phyloP scores from a whole-genome alignment of 2,329 filamentous ascomycete species.

The Calonectria henricotiae region DNA sequence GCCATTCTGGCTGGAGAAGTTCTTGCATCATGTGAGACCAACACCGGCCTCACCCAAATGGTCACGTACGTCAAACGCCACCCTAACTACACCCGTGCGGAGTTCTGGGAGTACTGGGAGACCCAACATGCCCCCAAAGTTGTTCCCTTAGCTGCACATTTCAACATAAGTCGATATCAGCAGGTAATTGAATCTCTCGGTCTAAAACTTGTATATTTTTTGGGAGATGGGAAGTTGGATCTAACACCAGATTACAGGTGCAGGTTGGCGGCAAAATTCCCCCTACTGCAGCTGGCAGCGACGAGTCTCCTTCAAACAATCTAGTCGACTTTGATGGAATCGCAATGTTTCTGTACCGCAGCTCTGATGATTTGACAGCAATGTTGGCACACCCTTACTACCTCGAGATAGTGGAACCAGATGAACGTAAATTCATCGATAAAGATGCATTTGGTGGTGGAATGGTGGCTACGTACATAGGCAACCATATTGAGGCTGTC shows the following conservation, averaged over 20 bases:
- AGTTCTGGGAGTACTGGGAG: constrained; percentile 55
- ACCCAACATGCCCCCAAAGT: constrained; percentile 54
- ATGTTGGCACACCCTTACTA: constrained; percentile 55
- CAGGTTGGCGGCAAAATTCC: constrained; percentile 51
- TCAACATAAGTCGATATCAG: constrained; percentile 53
- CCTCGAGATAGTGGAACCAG: constrained; percentile 50
- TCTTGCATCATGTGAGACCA: constrained; percentile 58
- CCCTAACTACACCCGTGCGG: constrained; percentile 46
- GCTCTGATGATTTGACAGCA: constrained; percentile 43
- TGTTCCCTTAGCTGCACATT: constrained; percentile 49
- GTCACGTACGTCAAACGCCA: constrained; percentile 53
- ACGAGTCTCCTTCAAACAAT: constrained; percentile 40
- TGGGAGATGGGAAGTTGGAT: background rate
- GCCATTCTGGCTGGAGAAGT: constrained; percentile 26
- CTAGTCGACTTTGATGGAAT: constrained; percentile 53
- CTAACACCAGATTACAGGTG: constrained; percentile 39
- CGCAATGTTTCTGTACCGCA: constrained; percentile 54
- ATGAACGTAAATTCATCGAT: constrained; percentile 54
- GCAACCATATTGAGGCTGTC: constrained; percentile 50
- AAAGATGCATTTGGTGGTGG: constrained; percentile 50
- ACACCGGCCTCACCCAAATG: constrained; percentile 52
- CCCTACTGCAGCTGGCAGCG: constrained; percentile 45
- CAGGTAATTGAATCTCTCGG: constrained; percentile 44
- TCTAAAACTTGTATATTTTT: background rate
- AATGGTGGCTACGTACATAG: constrained; percentile 52